Evolutionary conservation across 2,329 filamentous ascomycete species (phyloP).

Genomic region (Colletotrichum tanaceti): DNA sequence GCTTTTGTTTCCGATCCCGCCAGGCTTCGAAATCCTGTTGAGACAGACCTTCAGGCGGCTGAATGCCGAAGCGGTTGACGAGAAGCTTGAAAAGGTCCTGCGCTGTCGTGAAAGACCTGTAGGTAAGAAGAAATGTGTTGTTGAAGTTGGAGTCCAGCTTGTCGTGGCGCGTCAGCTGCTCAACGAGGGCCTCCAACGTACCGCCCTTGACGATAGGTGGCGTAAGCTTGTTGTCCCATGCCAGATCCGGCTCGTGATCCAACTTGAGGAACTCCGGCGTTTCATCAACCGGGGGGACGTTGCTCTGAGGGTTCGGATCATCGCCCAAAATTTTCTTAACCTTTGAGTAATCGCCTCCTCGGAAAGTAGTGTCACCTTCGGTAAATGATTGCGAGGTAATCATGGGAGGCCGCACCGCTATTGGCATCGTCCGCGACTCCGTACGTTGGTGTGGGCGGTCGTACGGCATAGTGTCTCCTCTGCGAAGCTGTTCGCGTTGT

Average conservation of each 20-base stretch:
- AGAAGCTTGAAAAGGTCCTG: conserved; percentile 92
- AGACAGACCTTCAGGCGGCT: conserved; percentile 85
- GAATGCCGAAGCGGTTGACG: conserved; percentile 90
- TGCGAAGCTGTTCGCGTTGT: conserved; percentile 64
- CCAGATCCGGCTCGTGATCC: conserved; percentile 88
- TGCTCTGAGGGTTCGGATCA: conserved; percentile 64
- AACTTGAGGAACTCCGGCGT: conserved; percentile 85
- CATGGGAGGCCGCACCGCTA: conserved; percentile 57
- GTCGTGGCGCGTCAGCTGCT: conserved; percentile 95
- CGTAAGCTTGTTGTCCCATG: conserved; percentile 85
- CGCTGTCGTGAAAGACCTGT: conserved; percentile 92
- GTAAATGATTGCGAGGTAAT: conserved; percentile 72
- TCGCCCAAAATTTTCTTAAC: conserved; percentile 75
- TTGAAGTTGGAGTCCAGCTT: conserved; percentile 96
- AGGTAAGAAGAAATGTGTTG: conserved; percentile 96
- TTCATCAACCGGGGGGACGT: conserved; percentile 72
- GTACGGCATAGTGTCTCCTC: conserved; percentile 69
- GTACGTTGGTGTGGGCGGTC: conserved; percentile 66
- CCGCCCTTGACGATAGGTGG: conserved; percentile 86
- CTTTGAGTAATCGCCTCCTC: conserved; percentile 72
- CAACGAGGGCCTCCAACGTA: conserved; percentile 87
- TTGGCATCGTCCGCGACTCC: conserved; percentile 61
- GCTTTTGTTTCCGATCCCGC: conserved; percentile 95
- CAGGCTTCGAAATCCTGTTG: conserved; percentile 84
- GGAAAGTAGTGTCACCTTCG: conserved; percentile 68